Conservation (phyloP, 176 grass and related monocot genomes). For the Musa acuminata region DNA sequence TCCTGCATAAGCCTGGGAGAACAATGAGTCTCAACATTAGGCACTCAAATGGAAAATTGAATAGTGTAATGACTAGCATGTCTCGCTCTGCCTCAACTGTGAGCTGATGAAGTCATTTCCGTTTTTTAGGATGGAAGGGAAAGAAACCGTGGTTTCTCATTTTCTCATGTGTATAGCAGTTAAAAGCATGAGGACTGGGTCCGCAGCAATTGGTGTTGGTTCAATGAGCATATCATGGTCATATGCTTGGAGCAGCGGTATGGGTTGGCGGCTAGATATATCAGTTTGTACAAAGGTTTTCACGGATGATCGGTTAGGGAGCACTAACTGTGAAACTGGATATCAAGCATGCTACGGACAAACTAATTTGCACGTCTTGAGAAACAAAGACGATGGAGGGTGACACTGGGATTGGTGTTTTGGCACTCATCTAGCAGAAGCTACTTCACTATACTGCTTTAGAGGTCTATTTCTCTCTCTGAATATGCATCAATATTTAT, state of each 20-base stretch:
- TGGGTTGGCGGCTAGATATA: not conserved
- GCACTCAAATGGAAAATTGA: conserved; percentile 52
- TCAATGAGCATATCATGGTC: not conserved
- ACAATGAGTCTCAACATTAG: conserved; percentile 61
- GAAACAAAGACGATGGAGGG: not conserved
- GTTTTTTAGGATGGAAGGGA: not conserved
- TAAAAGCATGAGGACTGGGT: not conserved
- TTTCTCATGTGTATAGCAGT: not conserved
- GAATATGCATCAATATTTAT: not conserved
- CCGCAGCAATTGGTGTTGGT: not conserved
- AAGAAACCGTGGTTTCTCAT: not conserved
- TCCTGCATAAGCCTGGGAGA: conserved; percentile 37
- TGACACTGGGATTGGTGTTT: not conserved
- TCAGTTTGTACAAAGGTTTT: no score
- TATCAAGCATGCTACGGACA: not conserved
- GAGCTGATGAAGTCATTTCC: not conserved
- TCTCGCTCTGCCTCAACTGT: conserved; percentile 66
- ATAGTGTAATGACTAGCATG: conserved; percentile 31
- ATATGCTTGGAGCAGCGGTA: not conserved
- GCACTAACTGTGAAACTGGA: not conserved
- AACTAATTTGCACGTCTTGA: not conserved
- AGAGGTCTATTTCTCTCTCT: not conserved
- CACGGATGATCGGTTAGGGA: no score
- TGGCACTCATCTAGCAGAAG: not conserved
- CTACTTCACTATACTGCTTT: not conserved